Base-by-base conservation (phyloP, 228 moss, liverwort and hornwort genomes). In the Sphagnum magellanicum region DNA sequence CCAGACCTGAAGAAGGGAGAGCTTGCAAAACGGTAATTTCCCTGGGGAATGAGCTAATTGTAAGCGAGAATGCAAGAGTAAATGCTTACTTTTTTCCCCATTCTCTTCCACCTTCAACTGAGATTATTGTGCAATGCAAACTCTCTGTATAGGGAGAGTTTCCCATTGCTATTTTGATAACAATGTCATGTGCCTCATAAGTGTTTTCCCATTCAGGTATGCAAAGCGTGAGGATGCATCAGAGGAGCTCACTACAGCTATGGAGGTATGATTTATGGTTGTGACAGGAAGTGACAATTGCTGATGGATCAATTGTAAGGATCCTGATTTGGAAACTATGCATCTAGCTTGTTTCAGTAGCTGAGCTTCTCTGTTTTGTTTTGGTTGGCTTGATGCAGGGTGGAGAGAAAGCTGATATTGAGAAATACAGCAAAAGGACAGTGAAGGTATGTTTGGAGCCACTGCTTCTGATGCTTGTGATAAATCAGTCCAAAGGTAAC, bases 221-320 rank as follows among this genome's bases (percentile, higher is more conserved):
- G 88, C 91, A 60, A 91, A 82, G 81, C 93, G 97, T 59, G 93
- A 97, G 61, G 97, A 97, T 61, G 97, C 97, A n/a, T 84, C 82
- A 16, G 81, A 88, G 67, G 90, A 61, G 61, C 77, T 97, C 70
- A 85, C 83, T 9, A 53, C 70, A 49, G 93, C 93, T 51, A 69
- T 86, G 69, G 97, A 97, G 93, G 88, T 90, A 73, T 53, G 63
- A 16, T 75, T 55, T 68, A 52, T 60, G 55, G 53, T 50, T 52
- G 10, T 52, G 15, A 8, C 32, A 11, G 12, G n/a, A 52, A 16
- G 67, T 67, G 64, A 12, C 55, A 55, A 8, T 12, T 55, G 55
- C 55, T 8, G 55, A 55, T 55, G 12, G 8, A 12, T 8, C 9
- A 12, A 12, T 55, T 8, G 9, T 8, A 55, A 4, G 55, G 55